Conservation (phyloP, 345 rosid species). For the Acer saccharum region DNA sequence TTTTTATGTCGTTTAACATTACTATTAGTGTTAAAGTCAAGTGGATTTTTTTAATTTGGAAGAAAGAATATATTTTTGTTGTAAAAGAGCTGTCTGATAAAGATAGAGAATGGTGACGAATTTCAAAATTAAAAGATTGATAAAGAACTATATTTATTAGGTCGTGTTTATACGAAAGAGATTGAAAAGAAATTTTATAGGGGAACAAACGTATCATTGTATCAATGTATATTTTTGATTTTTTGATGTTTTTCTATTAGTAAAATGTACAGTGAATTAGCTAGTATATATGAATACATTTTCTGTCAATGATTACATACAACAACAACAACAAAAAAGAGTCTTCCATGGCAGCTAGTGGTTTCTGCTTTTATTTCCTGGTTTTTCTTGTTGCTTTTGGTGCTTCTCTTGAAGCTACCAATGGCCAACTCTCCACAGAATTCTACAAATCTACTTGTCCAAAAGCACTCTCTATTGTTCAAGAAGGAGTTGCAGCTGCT, state of each 20-base stretch:
- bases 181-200: not conserved
- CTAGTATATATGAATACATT: not conserved
- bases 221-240: not conserved
- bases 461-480: constrained; percentile 25
- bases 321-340: too few species aligned
- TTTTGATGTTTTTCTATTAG: not conserved
- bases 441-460: constrained; percentile 40
- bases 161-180: too few species aligned
- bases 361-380: constrained; percentile 1
- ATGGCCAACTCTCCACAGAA: constrained; percentile 27
- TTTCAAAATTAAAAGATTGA: not conserved
- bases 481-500: constrained; percentile 25
- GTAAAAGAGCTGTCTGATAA: too few species aligned
- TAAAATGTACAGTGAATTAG: not conserved
- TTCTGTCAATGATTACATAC: not conserved
- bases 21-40: too few species aligned
- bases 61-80: too few species aligned
- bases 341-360: constrained; percentile 10
- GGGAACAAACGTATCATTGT: not conserved
- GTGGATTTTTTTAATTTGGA: too few species aligned
- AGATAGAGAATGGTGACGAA: too few species aligned
- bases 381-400: not conserved
- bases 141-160: too few species aligned
- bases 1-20: too few species aligned
- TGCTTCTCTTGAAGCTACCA: constrained; percentile 3